Conservation (phyloP, 331 rosid genomes). For the Arachis monticola region DNA sequence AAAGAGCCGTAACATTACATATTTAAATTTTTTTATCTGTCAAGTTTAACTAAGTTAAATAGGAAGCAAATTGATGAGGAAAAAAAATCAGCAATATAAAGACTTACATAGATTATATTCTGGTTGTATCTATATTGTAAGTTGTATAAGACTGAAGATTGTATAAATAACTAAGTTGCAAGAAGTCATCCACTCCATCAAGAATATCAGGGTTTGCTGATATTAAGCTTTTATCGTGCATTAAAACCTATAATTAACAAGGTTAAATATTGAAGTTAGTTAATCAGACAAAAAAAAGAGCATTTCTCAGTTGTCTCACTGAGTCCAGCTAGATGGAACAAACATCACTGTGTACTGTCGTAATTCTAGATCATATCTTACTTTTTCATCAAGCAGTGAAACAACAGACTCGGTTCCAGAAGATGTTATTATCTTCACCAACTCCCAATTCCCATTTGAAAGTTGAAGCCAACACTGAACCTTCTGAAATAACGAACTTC, state of each 20-base stretch:
- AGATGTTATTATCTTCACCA: too few relatives aligned
- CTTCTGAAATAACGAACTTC: too few relatives aligned
- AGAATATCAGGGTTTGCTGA: constrained; percentile 95
- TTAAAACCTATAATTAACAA: constrained; percentile 60
- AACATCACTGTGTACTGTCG: too few relatives aligned
- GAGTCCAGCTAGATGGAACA: too few relatives aligned
- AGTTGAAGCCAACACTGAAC: too few relatives aligned
- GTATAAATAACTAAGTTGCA: constrained; percentile 96
- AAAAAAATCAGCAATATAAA: constrained; percentile 18
- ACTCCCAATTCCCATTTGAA: too few relatives aligned
- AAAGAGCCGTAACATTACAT: too few relatives aligned
- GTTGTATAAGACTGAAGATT: constrained; percentile 91
- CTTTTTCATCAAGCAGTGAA: constrained; percentile 73
- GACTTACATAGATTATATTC: constrained; percentile 83
- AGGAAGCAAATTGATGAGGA: constrained; percentile 1
- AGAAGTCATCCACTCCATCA: constrained; percentile 94
- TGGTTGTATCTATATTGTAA: constrained; percentile 87
- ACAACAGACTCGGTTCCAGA: constrained; percentile 62
- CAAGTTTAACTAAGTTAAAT: too few relatives aligned
- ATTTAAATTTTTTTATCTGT: too few relatives aligned
- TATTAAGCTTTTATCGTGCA: constrained; percentile 69
- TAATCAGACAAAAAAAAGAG: too few relatives aligned
- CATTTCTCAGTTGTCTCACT: too few relatives aligned
- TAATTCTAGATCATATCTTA: constrained; percentile 39
- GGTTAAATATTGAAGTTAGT: neutral